Evolutionary conservation across 768 basidiomycete genomes (phyloP).

Genomic region (Phaeotremella fagi): DNA sequence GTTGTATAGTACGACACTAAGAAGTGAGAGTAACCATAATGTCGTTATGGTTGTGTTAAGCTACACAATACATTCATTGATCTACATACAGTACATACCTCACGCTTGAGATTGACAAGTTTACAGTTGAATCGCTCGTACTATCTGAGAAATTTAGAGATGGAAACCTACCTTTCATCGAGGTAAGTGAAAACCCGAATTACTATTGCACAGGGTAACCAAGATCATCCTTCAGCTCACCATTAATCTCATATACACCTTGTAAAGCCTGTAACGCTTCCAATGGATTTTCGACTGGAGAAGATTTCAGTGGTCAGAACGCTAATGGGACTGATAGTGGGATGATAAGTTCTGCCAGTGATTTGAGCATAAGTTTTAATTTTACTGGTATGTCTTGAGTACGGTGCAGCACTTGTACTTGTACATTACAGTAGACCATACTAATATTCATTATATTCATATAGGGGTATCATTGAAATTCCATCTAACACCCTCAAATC

Average conservation of each 20-base stretch:
- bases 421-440: background rate
- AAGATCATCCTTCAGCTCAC: constrained; percentile 12
- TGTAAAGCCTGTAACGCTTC: constrained; percentile 19
- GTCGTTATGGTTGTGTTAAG: no score
- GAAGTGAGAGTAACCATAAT: no score
- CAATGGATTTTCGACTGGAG: constrained; percentile 1
- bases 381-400: constrained; percentile 24
- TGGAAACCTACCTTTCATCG: constrained; percentile 16
- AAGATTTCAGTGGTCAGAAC: background rate
- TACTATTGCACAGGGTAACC: background rate
- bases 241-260: constrained; percentile 24
- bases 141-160: no score
- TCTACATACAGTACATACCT: no score
- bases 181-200: constrained; percentile 6
- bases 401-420: background rate
- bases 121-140: no score
- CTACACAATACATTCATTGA: no score
- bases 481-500: no score
- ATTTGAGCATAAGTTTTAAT: constrained; percentile 19
- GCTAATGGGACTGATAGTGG: constrained; percentile 12
- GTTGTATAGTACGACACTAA: no score
- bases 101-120: no score
- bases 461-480: background rate
- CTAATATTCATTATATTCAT: no score
- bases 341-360: constrained; percentile 5